These are phyloP conservation scores for Globisporangium cystogenes DNA, from an alignment of 352 stramenopile genomes.

Conservation along the genomic window DNA sequence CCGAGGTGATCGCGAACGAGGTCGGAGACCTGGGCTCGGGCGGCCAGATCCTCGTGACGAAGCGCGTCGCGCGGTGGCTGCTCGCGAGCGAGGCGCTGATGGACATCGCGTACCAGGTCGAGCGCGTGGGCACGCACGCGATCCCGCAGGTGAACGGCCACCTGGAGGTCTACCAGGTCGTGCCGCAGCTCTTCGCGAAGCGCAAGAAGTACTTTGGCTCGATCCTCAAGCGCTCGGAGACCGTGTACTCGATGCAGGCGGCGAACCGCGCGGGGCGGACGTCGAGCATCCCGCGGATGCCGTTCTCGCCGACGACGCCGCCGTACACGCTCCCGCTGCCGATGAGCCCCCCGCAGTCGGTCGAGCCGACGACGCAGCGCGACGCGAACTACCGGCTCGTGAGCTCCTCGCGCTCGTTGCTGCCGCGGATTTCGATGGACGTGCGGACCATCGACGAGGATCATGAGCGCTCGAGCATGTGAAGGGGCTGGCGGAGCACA, in stretches of 20 bases:
- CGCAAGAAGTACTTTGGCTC: slow-evolving; percentile 15
- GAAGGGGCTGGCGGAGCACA: background rate
- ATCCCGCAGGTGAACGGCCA: slow-evolving; percentile 35
- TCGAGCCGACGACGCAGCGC: background rate
- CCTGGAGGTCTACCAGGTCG: slow-evolving; percentile 39
- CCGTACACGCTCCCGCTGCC: slow-evolving; percentile 1
- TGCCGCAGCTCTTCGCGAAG: slow-evolving; percentile 18
- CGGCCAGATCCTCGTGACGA: slow-evolving; percentile 66
- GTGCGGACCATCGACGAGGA: background rate
- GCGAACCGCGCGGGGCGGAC: background rate
- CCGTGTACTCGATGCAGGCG: slow-evolving; percentile 9
- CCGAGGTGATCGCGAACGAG: slow-evolving; percentile 56
- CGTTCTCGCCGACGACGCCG: background rate
- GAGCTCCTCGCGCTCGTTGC: slow-evolving; percentile 1
- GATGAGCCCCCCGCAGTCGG: background rate
- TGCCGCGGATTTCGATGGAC: background rate
- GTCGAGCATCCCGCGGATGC: background rate
- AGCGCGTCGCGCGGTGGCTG: slow-evolving; percentile 48
- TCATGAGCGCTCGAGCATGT: background rate
- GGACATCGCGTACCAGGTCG: slow-evolving; percentile 2
- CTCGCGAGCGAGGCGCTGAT: slow-evolving; percentile 18
- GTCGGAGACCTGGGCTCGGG: slow-evolving; percentile 59
- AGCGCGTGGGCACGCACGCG: slow-evolving; percentile 1
- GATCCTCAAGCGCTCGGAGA: slow-evolving; percentile 13
- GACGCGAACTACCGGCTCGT: slow-evolving; percentile 3